Evolutionary conservation across 441 rosid genomes (phyloP).

Genomic region (Arabidopsis hybrid): DNA sequence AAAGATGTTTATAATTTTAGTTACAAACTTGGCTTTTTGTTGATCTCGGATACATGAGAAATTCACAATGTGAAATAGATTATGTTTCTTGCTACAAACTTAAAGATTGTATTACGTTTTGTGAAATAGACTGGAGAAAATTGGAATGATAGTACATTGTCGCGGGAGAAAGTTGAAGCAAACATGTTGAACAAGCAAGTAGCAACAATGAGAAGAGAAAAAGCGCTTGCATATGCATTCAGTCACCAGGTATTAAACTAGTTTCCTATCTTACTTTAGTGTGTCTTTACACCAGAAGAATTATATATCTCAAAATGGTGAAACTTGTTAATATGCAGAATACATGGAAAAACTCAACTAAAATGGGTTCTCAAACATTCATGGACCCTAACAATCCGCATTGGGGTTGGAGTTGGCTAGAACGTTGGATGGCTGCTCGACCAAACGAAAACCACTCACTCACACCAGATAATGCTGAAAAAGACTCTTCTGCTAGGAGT

Average conservation of each 20-base stretch:
- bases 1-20: background rate
- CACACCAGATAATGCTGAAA: slow-evolving; percentile 57
- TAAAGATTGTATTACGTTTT: slow-evolving; percentile 3
- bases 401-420: slow-evolving; percentile 99
- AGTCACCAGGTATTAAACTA: slow-evolving; percentile 77
- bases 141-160: slow-evolving; percentile 70
- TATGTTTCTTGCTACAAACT: slow-evolving; percentile 46
- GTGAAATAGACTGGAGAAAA: slow-evolving; percentile 63
- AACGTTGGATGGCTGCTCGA: slow-evolving; percentile 92
- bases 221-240: slow-evolving; percentile 91
- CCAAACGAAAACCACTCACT: slow-evolving; percentile 73
- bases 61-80: slow-evolving; percentile 22
- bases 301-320: slow-evolving; percentile 16
- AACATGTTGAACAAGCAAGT: slow-evolving; percentile 65
- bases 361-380: slow-evolving; percentile 55
- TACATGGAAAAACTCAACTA: slow-evolving; percentile 40
- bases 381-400: slow-evolving; percentile 87
- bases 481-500: slow-evolving; percentile 61
- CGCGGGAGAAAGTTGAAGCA: slow-evolving; percentile 77
- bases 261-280: background rate
- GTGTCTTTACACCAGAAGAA: background rate
- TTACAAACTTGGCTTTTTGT: background rate
- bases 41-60: background rate
- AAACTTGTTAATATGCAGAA: slow-evolving; percentile 56
- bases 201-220: slow-evolving; percentile 90